Conservation (phyloP, 2,329 filamentous ascomycete species). For the Tolypocladium tropicale region DNA sequence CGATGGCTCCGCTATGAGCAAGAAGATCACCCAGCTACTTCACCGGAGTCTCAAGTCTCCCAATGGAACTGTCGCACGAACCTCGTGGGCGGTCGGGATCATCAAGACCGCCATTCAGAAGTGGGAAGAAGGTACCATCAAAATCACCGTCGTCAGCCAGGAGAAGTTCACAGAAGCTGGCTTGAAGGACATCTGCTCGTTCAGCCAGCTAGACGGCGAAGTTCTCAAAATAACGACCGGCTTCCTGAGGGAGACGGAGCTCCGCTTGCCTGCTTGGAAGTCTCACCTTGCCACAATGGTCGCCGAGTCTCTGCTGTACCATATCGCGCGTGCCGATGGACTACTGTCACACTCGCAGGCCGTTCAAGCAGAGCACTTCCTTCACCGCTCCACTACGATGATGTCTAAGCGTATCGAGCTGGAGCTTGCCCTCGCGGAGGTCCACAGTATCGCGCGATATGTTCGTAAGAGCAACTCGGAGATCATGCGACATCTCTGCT, state of each 20-base stretch:
- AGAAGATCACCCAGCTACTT: slow-evolving; percentile 12
- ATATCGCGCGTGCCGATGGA: slow-evolving; percentile 18
- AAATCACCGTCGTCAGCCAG: slow-evolving; percentile 12
- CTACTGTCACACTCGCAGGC: slow-evolving; percentile 16
- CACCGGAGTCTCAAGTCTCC: slow-evolving; percentile 8
- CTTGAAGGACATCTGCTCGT: slow-evolving; percentile 13
- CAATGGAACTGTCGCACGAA: slow-evolving; percentile 5
- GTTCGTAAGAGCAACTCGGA: slow-evolving; percentile 17
- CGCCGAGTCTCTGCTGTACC: slow-evolving; percentile 23
- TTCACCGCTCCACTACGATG: slow-evolving; percentile 12
- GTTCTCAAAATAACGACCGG: slow-evolving; percentile 14
- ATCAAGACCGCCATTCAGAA: slow-evolving; percentile 11
- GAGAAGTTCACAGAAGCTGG: slow-evolving; percentile 15
- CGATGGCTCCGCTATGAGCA: slow-evolving; percentile 7
- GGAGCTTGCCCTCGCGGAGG: slow-evolving; percentile 19
- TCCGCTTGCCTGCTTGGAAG: slow-evolving; percentile 14
- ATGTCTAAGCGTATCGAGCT: slow-evolving; percentile 21
- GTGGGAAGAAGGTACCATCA: slow-evolving; percentile 13
- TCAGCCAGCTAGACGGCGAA: slow-evolving; percentile 11
- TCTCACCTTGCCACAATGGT: slow-evolving; percentile 11
- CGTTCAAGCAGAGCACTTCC: slow-evolving; percentile 21
- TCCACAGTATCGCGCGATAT: slow-evolving; percentile 12
- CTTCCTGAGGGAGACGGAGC: slow-evolving; percentile 15
- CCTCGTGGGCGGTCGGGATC: slow-evolving; percentile 9
- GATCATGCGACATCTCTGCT: slow-evolving; percentile 22